Evolutionary conservation across 2,329 filamentous ascomycete genomes (phyloP).

Genomic region (Esteya vermicola): DNA sequence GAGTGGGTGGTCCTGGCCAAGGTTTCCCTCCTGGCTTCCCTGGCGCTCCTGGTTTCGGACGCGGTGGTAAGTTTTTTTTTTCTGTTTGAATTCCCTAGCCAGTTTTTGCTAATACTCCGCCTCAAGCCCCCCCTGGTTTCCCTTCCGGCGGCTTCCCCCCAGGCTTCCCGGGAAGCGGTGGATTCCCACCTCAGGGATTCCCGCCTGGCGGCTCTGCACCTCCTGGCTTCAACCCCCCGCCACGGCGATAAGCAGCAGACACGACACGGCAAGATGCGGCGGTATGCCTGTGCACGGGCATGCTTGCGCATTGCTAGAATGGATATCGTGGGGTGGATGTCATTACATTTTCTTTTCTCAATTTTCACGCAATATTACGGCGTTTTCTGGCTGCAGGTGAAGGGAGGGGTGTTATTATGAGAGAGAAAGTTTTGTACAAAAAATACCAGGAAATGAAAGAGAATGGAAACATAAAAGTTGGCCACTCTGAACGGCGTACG

Average conservation of each 20-base stretch:
- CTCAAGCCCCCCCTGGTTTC: slow-evolving; percentile 23
- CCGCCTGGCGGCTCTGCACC: slow-evolving; percentile 40
- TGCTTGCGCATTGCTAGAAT: neutral
- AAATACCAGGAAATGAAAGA: neutral
- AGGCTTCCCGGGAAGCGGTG: slow-evolving; percentile 23
- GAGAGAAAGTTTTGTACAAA: neutral
- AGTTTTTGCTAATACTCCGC: slow-evolving; percentile 11
- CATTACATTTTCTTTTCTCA: neutral
- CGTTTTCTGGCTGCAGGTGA: neutral
- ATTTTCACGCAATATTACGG: too few species aligned
- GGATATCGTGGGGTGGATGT: neutral
- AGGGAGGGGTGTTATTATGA: too few species aligned
- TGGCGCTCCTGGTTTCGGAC: slow-evolving; percentile 35
- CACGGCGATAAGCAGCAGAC: slow-evolving; percentile 33
- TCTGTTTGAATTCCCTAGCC: neutral
- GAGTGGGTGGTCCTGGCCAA: slow-evolving; percentile 60
- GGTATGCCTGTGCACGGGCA: neutral
- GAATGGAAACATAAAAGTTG: too few species aligned
- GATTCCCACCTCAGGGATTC: slow-evolving; percentile 20
- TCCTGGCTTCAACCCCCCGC: slow-evolving; percentile 61
- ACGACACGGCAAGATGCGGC: slow-evolving; percentile 8
- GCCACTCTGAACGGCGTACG: neutral
- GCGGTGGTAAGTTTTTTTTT: slow-evolving; percentile 33
- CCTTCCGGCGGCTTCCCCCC: slow-evolving; percentile 4
- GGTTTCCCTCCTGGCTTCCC: slow-evolving; percentile 38